A percentile compares a stretch with the other conserved stretches of the same genome.
phyloP scores from a whole-genome alignment of 2,329 filamentous ascomycete genomes.

The Exophiala sp. region DNA sequence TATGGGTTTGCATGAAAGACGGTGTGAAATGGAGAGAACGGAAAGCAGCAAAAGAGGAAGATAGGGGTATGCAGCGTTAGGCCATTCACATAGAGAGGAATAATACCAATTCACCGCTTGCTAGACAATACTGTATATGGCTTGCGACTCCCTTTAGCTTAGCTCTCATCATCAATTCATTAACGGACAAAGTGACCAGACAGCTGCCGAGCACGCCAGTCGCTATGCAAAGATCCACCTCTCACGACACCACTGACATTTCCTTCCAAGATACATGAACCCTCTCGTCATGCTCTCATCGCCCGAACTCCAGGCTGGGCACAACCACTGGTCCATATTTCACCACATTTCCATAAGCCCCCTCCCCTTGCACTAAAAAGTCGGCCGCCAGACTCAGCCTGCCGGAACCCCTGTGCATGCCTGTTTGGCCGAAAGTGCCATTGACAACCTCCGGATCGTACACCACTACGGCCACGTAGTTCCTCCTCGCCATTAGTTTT shows the following conservation, averaged over 20 bases:
- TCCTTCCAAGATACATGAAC: background rate
- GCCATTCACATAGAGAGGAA: background rate
- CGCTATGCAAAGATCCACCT: background rate
- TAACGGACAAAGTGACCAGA: too few species aligned
- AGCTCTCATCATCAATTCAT: too few species aligned
- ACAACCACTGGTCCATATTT: constrained; percentile 98
- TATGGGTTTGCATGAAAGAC: constrained; percentile 2
- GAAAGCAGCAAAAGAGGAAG: background rate
- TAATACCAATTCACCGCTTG: background rate
- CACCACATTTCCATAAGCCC: constrained; percentile 62
- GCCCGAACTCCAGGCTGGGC: constrained; percentile 74
- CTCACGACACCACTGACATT: background rate
- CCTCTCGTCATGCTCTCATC: constrained; percentile 38
- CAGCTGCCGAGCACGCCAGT: too few species aligned
- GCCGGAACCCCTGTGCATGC: constrained; percentile 40
- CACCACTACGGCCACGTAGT: constrained; percentile 89
- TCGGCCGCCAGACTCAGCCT: constrained; percentile 88
- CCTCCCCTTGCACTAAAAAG: constrained; percentile 75
- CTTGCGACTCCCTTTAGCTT: too few species aligned
- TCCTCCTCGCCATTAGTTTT: constrained; percentile 87
- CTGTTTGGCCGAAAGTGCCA: constrained; percentile 40
- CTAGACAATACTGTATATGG: too few species aligned
- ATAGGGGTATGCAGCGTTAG: background rate
- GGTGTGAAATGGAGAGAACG: constrained; percentile 4
- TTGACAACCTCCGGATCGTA: constrained; percentile 81